phyloP scores from a whole-genome alignment of 306 rosid species.

The Malus domestica region ASM211411v1 NC_041800.1:5025001-5025500 shows the following conservation, averaged over 20 bases:
- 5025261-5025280: neutral
- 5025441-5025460: no score
- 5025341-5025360: neutral
- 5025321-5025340: neutral
- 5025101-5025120: neutral
- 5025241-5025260: neutral
- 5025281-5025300: neutral
- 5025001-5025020: neutral
- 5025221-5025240: neutral
- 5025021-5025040: neutral
- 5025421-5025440: neutral
- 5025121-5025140: neutral
- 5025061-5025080: slow-evolving; percentile 29
- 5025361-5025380: neutral
- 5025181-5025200: neutral
- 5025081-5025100: slow-evolving; percentile 28
- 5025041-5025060: neutral
- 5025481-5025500: neutral
- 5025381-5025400: neutral
- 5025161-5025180: neutral
- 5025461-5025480: neutral
- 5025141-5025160: neutral
- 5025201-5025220: neutral
- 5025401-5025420: neutral
- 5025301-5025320: neutral